phyloP scores from a whole-genome alignment of 2,329 filamentous ascomycete species.

The Diaporthe sp. region DNA sequence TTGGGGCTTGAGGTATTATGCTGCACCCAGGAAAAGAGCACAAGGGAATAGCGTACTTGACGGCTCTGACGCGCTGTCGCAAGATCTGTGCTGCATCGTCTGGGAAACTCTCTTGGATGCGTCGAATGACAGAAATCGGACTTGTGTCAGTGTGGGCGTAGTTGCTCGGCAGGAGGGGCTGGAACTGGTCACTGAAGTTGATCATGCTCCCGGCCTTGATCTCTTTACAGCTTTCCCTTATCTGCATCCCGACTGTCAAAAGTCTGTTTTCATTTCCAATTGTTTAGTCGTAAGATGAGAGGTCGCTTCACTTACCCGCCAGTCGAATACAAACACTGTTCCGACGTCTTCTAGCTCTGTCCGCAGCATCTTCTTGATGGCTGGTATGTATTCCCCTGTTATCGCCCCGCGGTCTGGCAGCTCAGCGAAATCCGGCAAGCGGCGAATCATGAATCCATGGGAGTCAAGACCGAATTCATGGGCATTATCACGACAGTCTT shows the following conservation, averaged over 20 bases:
- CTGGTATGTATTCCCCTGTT: background rate
- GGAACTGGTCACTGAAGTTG: background rate
- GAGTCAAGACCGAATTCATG: background rate
- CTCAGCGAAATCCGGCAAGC: background rate
- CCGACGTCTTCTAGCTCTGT: background rate
- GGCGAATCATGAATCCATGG: background rate
- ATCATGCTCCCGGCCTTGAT: background rate
- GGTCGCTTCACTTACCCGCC: background rate
- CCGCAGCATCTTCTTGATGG: background rate
- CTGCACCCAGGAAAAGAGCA: too few species aligned
- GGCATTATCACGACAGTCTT: background rate
- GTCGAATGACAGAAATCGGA: background rate
- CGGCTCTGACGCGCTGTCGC: background rate
- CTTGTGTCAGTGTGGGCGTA: conserved; percentile 8
- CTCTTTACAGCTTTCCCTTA: background rate
- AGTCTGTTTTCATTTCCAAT: too few species aligned
- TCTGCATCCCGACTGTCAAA: background rate
- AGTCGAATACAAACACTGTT: background rate
- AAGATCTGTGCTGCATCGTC: background rate
- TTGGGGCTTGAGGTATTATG: too few species aligned
- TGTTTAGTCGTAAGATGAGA: background rate
- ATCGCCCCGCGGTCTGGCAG: background rate
- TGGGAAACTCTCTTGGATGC: conserved; percentile 1
- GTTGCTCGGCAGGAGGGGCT: background rate
- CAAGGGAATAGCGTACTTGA: background rate